phyloP scores from a whole-genome alignment of 345 rosid species.

The Rhizophora mangle region DNA sequence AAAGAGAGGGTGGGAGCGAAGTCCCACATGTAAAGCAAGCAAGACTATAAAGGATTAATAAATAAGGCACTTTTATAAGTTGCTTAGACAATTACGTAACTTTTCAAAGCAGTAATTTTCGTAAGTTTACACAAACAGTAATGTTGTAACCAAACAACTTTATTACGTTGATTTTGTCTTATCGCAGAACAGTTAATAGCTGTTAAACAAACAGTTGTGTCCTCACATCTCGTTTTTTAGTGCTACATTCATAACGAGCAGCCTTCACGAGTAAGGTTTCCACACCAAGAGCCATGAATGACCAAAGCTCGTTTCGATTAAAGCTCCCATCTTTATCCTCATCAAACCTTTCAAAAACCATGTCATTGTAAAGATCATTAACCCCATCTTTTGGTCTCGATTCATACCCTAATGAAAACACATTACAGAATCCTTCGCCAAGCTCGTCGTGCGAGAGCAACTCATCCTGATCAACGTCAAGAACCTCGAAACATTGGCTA shows the following conservation, averaged over 20 bases:
- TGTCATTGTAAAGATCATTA: conserved; percentile 5
- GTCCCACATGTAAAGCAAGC: too few species aligned
- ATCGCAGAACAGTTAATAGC: too few species aligned
- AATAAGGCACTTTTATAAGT: too few species aligned
- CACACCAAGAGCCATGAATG: conserved; percentile 34
- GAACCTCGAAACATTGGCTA: conserved; percentile 29
- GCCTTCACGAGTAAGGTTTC: conserved; percentile 51
- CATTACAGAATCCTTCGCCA: conserved; percentile 26
- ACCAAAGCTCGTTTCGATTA: conserved; percentile 21
- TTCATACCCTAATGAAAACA: conserved; percentile 34
- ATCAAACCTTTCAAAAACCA: conserved; percentile 45
- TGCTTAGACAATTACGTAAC: too few species aligned
- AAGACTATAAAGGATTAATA: too few species aligned
- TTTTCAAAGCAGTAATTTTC: too few species aligned
- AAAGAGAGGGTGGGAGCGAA: too few species aligned
- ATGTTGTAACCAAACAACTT: too few species aligned
- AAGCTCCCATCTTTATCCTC: conserved; percentile 28
- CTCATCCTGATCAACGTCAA: conserved; percentile 43
- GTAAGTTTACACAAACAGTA: too few species aligned
- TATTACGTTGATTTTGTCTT: too few species aligned
- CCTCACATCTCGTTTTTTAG: too few species aligned
- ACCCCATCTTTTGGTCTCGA: conserved; percentile 16
- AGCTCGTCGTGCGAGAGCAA: conserved; percentile 30
- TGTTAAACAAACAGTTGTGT: too few species aligned
- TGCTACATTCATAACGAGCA: conserved; percentile 35